Base-by-base conservation (phyloP, 768 basidiomycete species). In the Hortiboletus campestris region DNA sequence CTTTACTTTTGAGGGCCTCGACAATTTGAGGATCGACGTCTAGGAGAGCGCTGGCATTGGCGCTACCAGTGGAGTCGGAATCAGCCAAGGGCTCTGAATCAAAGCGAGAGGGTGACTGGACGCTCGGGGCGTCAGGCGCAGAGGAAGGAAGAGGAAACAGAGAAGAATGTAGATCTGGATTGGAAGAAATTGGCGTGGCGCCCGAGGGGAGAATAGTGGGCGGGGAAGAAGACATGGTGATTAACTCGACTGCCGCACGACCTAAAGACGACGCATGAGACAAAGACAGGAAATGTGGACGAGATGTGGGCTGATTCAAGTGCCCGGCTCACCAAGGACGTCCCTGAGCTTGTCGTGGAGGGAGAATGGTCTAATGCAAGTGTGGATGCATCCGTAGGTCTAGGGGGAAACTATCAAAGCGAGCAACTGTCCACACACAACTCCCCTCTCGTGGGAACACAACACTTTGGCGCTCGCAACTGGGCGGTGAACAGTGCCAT, bases 1-100 rank as follows among this genome's bases (percentile, higher is more conserved):
- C 91, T 76, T 94, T 94, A 79, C 86, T 86, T 72, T 79, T 84
- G 60, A 94, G 86, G 20, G 92, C 91, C 70, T 94, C 91, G 64
- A 93, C 65, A 63, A 94, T 91, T 71, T 88, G 86, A 11, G 83
- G 79, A 76, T 93, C 91, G 60, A 85, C 82, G 57, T 89, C 89
- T 19, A 55, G 25, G 54, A 65, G 58, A 41, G 57, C 43, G 53
- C 68, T 60, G 46, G 49, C 36, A 34, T 68, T 71, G 32, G 56
- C 36, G 53, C 59, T 63, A 14, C 53, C 65, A 10, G 66, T 68
- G 52, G 57, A 51, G 42, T 73, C 75, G 2, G 59, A 60, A 28
- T 72, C 69, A 9, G 55, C 50, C 36, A 68, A 65, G 14, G 71
- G 60, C 40, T 71, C 74, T 47, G 63, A 62, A 46, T 61, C 67